Evolutionary conservation across 805 yeast genomes (phyloP).

Genomic region (Ogataea methanolica): DNA sequence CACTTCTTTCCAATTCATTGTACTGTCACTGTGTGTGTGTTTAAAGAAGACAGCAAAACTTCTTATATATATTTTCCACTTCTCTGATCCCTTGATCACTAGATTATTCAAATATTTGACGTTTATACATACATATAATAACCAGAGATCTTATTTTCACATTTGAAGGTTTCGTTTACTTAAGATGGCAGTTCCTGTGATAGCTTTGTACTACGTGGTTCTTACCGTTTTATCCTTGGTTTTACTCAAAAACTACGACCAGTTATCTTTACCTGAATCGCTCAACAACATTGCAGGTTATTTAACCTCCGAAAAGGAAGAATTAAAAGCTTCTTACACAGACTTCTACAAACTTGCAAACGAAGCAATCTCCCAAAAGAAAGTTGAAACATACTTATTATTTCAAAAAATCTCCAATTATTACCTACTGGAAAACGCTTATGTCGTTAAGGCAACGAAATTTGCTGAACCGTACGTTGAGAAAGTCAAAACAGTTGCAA

Average conservation of each 20-base stretch:
- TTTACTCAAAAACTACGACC: slow-evolving; percentile 8
- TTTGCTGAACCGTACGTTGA: slow-evolving; percentile 5
- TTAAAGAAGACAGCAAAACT: too few relatives aligned
- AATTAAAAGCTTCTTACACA: neutral
- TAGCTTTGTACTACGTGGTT: slow-evolving; percentile 15
- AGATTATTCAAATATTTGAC: too few relatives aligned
- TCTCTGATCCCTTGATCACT: too few relatives aligned
- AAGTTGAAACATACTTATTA: neutral
- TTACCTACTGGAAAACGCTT: slow-evolving; percentile 11
- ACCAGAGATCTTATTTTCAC: too few relatives aligned
- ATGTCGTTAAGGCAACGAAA: slow-evolving; percentile 4
- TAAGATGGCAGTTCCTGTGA: slow-evolving; percentile 7
- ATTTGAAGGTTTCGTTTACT: too few relatives aligned
- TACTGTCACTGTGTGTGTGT: too few relatives aligned
- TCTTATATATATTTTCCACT: too few relatives aligned
- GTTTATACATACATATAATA: too few relatives aligned
- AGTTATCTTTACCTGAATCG: slow-evolving; percentile 7
- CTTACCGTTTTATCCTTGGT: slow-evolving; percentile 14
- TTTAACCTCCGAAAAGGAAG: slow-evolving; percentile 1
- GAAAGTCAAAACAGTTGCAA: neutral
- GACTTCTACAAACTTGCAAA: neutral
- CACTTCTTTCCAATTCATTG: too few relatives aligned
- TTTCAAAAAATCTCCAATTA: slow-evolving; percentile 3
- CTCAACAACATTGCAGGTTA: slow-evolving; percentile 3
- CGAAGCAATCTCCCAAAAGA: neutral